These are phyloP conservation scores for Ophiostoma sp. DNA, from an alignment of 2,329 filamentous ascomycete species.

Conservation along the genomic window DNA sequence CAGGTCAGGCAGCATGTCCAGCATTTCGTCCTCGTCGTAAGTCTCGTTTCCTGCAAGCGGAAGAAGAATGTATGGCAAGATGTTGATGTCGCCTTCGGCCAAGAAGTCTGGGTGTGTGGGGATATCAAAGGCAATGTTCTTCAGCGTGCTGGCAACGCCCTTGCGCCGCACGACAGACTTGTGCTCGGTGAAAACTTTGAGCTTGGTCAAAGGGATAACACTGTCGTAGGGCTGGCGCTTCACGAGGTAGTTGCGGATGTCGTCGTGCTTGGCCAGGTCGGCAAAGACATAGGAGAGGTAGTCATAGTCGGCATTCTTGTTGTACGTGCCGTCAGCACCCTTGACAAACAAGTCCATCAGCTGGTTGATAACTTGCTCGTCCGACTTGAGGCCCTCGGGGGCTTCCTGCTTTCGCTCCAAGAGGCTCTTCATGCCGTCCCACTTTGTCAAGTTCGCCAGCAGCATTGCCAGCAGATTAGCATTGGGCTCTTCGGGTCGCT, in stretches of 20 bases:
- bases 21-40: constrained; percentile 78
- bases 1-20: constrained; percentile 82
- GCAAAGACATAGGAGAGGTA: constrained; percentile 93
- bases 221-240: constrained; percentile 68
- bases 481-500: constrained; percentile 65
- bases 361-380: constrained; percentile 75
- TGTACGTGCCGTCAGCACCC: constrained; percentile 74
- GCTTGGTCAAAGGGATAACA: constrained; percentile 83
- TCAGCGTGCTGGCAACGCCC: constrained; percentile 94
- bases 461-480: constrained; percentile 87
- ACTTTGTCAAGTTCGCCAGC: constrained; percentile 84
- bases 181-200: constrained; percentile 93
- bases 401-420: constrained; percentile 61
- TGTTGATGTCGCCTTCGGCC: constrained; percentile 64
- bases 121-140: constrained; percentile 85
- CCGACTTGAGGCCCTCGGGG: constrained; percentile 65
- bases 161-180: constrained; percentile 74
- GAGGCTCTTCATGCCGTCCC: constrained; percentile 63
- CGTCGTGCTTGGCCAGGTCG: constrained; percentile 76
- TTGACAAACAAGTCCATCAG: constrained; percentile 95
- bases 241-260: constrained; percentile 70
- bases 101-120: constrained; percentile 66
- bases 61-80: constrained; percentile 82
- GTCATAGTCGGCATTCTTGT: constrained; percentile 80
- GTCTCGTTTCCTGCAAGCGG: constrained; percentile 85